Evolutionary conservation across 495 filamentous ascomycete genomes (phyloP), one percentile per base, ranked within the genome.

Genomic region (Lepraria neglecta): DNA sequence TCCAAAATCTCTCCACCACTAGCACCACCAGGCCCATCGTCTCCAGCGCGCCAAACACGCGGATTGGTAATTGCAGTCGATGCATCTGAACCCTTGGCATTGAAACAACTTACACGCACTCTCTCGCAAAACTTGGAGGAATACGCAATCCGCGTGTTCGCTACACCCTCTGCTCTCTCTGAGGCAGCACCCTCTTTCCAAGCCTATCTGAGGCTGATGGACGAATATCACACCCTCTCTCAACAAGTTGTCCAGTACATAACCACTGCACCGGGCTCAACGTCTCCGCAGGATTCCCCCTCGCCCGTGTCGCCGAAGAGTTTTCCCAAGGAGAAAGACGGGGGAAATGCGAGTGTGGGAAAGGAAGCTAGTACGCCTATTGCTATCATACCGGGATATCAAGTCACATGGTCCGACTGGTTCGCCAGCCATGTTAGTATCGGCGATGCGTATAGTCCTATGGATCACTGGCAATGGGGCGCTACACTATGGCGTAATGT

Each of bases 391-490:
- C 83, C 88, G 0, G 83, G 84, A 17, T 96, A 87, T 70, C 84
- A 87, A 61, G 82, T 97, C 15, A 88, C 85, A 2, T 82, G 83
- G 1, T 86, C 87, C 6, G 89, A 97, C 68, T 72, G 78, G 38
- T 92, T 87, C 66, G 86, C 91, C 0, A 81, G 78, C 55, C 74
- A 78, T 17, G 82, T 92, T 12, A 87, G 87, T 9, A 88, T 95
- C 53, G 74, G 77, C 12, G 92, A 96, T 65, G 77, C 82, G 3
- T 96, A 95, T 70, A 81, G 82, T 1, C 85, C 89, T 0, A 76
- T 89, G 33, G 91, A 98, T 68, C 94, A 98, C 70, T 98, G 94
- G 94, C 91, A 96, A 73, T 97, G 94, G 94, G 90, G 92, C 78
- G 94, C 92, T 31, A 94, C 89, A 55, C 80, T 96, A 3, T 98